These are phyloP conservation scores for Juglanconis sp. DNA, from an alignment of 2,329 filamentous ascomycete genomes.

Conservation along the genomic window DNA sequence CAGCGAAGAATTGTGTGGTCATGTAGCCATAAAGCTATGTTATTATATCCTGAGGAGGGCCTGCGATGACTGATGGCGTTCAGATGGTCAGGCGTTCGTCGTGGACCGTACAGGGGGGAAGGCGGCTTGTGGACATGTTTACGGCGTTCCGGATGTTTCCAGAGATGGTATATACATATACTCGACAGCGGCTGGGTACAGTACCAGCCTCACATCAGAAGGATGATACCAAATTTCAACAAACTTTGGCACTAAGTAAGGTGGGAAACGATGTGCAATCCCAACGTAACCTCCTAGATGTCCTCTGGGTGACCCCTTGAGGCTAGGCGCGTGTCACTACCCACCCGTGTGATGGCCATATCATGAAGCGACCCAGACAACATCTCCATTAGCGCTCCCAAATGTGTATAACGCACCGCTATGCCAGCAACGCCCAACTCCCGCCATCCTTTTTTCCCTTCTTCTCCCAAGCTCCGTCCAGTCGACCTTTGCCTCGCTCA, in stretches of 20 bases:
- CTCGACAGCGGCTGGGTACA: neutral
- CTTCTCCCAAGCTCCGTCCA: neutral
- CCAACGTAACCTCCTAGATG: no score
- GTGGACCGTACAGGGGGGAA: neutral
- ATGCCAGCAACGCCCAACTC: constrained; percentile 17
- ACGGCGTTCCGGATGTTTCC: constrained; percentile 2
- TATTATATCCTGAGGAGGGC: neutral
- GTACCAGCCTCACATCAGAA: neutral
- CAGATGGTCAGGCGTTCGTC: neutral
- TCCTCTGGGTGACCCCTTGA: no score
- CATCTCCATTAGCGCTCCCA: neutral
- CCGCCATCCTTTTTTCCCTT: neutral
- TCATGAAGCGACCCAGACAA: neutral
- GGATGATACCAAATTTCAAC: neutral
- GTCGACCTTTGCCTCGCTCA: constrained; percentile 35
- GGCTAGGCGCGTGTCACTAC: neutral
- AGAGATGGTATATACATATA: constrained; percentile 6
- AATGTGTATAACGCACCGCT: constrained; percentile 3
- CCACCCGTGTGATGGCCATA: neutral
- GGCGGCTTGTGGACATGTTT: constrained; percentile 20
- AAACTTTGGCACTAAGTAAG: no score
- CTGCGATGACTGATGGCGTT: neutral
- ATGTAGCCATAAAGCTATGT: constrained; percentile 35
- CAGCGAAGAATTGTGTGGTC: constrained; percentile 39
- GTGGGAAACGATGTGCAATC: no score